phyloP scores from a whole-genome alignment of 73 alveolate species.

The Chromera velia region DNA sequence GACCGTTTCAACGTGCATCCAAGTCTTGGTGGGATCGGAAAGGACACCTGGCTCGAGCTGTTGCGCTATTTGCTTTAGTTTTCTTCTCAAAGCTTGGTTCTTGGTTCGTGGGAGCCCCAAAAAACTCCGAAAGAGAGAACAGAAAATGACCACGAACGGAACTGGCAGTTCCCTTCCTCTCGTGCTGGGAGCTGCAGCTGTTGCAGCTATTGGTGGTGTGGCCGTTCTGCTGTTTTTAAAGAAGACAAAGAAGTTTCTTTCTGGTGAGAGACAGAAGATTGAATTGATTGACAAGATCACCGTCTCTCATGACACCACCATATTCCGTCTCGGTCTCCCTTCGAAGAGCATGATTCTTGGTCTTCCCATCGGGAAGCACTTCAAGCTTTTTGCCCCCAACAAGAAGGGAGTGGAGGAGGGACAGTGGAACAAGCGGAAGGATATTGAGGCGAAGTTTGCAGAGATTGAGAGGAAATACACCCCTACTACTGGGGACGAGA shows the following conservation, averaged over 20 bases:
- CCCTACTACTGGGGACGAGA: constrained; percentile 39
- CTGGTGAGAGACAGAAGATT: neutral
- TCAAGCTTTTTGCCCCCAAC: neutral
- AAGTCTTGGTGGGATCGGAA: too few species aligned
- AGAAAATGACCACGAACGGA: too few species aligned
- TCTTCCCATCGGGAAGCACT: neutral
- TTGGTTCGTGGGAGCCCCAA: too few species aligned
- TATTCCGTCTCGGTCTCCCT: neutral
- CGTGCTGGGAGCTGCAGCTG: too few species aligned
- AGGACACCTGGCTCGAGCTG: too few species aligned
- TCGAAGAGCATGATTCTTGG: neutral
- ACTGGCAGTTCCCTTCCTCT: too few species aligned
- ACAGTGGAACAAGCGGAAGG: constrained; percentile 36
- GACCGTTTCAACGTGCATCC: too few species aligned
- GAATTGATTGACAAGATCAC: neutral
- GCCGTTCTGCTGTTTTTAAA: too few species aligned
- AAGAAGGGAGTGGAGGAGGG: constrained; percentile 9
- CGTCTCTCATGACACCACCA: neutral
- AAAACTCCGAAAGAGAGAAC: too few species aligned
- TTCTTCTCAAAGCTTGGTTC: too few species aligned
- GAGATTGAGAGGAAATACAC: constrained; percentile 53
- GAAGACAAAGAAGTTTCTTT: neutral
- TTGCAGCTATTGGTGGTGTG: too few species aligned
- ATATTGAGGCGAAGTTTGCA: constrained; percentile 34
- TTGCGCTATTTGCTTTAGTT: too few species aligned